Evolutionary conservation across 2,329 filamentous ascomycete species (phyloP).

Genomic region (Aureobasidium leucospermi): DNA sequence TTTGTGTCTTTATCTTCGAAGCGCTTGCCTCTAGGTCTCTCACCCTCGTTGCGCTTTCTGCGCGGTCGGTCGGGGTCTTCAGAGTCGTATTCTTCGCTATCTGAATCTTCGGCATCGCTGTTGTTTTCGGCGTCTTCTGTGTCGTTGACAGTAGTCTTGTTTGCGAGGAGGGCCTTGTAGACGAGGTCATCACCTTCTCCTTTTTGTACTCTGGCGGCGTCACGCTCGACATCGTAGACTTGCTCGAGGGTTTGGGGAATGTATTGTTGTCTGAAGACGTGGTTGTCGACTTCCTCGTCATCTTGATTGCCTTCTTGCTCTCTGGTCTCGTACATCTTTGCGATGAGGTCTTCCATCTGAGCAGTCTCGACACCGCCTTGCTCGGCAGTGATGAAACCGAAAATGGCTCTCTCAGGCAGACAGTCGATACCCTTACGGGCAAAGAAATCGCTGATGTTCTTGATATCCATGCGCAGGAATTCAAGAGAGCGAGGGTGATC

Average conservation of each 20-base stretch:
- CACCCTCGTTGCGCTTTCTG: slow-evolving; percentile 45
- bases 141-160: slow-evolving; percentile 44
- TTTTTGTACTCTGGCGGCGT: slow-evolving; percentile 67
- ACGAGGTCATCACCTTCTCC: slow-evolving; percentile 72
- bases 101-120: slow-evolving; percentile 20
- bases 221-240: slow-evolving; percentile 92
- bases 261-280: slow-evolving; percentile 92
- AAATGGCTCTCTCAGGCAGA: slow-evolving; percentile 70
- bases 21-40: slow-evolving; percentile 67
- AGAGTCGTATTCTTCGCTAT: slow-evolving; percentile 37
- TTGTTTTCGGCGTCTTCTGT: slow-evolving; percentile 27
- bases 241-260: slow-evolving; percentile 94
- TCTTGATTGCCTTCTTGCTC: slow-evolving; percentile 42
- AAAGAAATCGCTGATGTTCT: slow-evolving; percentile 94
- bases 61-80: slow-evolving; percentile 30
- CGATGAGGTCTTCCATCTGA: slow-evolving; percentile 54
- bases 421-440: slow-evolving; percentile 74
- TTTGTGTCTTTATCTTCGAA: slow-evolving; percentile 91
- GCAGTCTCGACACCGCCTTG: slow-evolving; percentile 55
- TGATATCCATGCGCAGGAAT: slow-evolving; percentile 96
- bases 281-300: slow-evolving; percentile 69
- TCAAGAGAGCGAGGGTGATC: slow-evolving; percentile 89
- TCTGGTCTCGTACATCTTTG: slow-evolving; percentile 58
- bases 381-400: slow-evolving; percentile 68
- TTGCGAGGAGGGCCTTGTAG: slow-evolving; percentile 76